A percentile compares a stretch with the other conserved stretches of the same genome.
phyloP scores from a whole-genome alignment of 805 yeast species.

The Maudiozyma bulderi region DNA sequence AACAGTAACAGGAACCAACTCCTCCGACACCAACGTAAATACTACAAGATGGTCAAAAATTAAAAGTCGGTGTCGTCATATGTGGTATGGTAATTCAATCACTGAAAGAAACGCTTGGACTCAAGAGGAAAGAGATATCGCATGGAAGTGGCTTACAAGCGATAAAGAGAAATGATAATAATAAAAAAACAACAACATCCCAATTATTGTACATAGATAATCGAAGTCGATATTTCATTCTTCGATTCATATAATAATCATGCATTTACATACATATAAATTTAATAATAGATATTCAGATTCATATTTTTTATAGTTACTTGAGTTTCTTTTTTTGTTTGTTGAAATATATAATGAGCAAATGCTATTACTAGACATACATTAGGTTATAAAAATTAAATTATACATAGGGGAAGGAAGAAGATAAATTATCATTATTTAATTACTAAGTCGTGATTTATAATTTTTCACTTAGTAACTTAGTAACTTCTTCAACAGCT shows the following conservation, averaged over 20 bases:
- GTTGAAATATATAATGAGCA: not conserved
- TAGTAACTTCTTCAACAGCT: slow-evolving; percentile 66
- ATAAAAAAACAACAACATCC: not conserved
- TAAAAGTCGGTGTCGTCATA: slow-evolving; percentile 7
- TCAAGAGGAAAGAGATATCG: slow-evolving; percentile 35
- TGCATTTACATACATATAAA: too few relatives aligned
- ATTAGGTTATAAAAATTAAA: not conserved
- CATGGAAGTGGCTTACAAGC: slow-evolving; percentile 48
- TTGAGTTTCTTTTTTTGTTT: not conserved
- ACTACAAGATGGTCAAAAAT: slow-evolving; percentile 12
- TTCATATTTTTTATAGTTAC: not conserved
- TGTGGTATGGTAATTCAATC: slow-evolving; percentile 15
- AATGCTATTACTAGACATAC: not conserved
- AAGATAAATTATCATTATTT: not conserved
- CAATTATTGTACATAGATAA: not conserved
- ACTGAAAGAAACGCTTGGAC: slow-evolving; percentile 6
- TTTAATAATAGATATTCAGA: too few relatives aligned
- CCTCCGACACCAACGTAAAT: slow-evolving; percentile 9
- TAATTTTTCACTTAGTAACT: slow-evolving; percentile 52
- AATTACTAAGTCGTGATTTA: slow-evolving; percentile 8
- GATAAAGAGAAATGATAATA: slow-evolving; percentile 25
- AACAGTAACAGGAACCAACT: slow-evolving; percentile 11
- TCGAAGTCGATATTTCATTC: not conserved
- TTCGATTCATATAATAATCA: too few relatives aligned
- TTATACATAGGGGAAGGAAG: not conserved